Evolutionary conservation across 495 filamentous ascomycete species (phyloP).

Genomic region (Talaromyces adpressus): DNA sequence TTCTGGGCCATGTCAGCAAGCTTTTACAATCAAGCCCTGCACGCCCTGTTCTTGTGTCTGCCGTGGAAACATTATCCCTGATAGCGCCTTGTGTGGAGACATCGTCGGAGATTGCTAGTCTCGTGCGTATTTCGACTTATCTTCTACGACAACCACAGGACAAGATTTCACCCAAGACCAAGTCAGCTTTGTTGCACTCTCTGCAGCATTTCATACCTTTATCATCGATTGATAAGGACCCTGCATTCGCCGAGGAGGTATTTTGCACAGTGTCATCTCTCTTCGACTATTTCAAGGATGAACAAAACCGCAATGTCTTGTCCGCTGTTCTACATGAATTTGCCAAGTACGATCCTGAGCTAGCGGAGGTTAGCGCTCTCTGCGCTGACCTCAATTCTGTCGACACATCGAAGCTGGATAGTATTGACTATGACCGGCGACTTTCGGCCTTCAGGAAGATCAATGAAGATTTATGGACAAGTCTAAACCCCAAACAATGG

Average conservation of each 20-base stretch:
- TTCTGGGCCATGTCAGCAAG: constrained; percentile 58
- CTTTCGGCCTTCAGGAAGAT: constrained; percentile 69
- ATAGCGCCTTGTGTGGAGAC: constrained; percentile 68
- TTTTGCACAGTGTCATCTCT: constrained; percentile 65
- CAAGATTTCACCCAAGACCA: constrained; percentile 73
- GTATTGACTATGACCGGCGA: constrained; percentile 80
- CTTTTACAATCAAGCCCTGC: constrained; percentile 65
- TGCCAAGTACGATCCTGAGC: constrained; percentile 50
- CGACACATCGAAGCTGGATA: constrained; percentile 57
- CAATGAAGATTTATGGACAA: constrained; percentile 44
- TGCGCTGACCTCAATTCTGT: constrained; percentile 79
- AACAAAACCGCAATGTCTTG: constrained; percentile 60
- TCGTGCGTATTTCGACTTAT: constrained; percentile 70
- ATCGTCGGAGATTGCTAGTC: constrained; percentile 59
- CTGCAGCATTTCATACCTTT: constrained; percentile 68
- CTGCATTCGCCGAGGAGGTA: constrained; percentile 33
- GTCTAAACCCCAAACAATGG: constrained; percentile 73
- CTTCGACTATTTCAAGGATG: constrained; percentile 83
- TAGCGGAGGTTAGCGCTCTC: constrained; percentile 57
- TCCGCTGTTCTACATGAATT: constrained; percentile 66
- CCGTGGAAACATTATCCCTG: constrained; percentile 67
- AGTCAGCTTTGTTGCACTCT: constrained; percentile 68
- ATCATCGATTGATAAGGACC: constrained; percentile 44
- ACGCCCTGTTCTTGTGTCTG: constrained; percentile 67
- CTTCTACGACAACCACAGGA: constrained; percentile 77